Percentiles rank a stretch among this genome's conserved stretches.
Conservation (phyloP, 208 protist genomes). For the Phytomonas francai region DNA sequence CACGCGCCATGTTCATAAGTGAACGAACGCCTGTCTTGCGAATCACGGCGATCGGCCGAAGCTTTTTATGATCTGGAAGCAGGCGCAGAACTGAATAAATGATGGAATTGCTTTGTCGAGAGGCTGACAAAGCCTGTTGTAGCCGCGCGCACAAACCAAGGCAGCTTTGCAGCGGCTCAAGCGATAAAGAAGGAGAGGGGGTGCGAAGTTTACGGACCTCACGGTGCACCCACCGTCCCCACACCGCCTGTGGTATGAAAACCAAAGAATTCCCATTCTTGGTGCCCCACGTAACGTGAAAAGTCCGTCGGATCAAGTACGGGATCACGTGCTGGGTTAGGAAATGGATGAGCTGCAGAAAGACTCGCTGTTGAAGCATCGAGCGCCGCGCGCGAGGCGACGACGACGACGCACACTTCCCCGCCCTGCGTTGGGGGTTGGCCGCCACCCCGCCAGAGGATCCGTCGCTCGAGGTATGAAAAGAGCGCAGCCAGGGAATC, state of each 20-base stretch:
- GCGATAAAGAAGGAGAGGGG: background rate
- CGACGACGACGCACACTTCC: slow-evolving; percentile 4
- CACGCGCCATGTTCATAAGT: slow-evolving; percentile 17
- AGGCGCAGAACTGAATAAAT: slow-evolving; percentile 56
- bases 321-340: slow-evolving; percentile 61
- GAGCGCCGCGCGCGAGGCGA: slow-evolving; percentile 24
- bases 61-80: slow-evolving; percentile 47
- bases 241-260: slow-evolving; percentile 47
- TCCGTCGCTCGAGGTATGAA: slow-evolving; percentile 24
- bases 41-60: slow-evolving; percentile 63
- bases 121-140: slow-evolving; percentile 5
- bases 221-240: slow-evolving; percentile 30
- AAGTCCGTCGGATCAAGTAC: slow-evolving; percentile 34
- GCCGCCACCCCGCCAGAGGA: background rate
- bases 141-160: background rate
- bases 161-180: background rate
- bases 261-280: slow-evolving; percentile 35
- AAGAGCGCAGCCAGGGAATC: slow-evolving; percentile 56
- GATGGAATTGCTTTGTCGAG: slow-evolving; percentile 2
- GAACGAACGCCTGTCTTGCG: slow-evolving; percentile 18
- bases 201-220: slow-evolving; percentile 21
- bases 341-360: slow-evolving; percentile 57
- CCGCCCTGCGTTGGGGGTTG: background rate
- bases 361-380: slow-evolving; percentile 59
- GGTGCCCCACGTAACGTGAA: slow-evolving; percentile 54